Evolutionary conservation across 2,329 filamentous ascomycete species (phyloP).

Genomic region (Aspergillus clavatus): DNA sequence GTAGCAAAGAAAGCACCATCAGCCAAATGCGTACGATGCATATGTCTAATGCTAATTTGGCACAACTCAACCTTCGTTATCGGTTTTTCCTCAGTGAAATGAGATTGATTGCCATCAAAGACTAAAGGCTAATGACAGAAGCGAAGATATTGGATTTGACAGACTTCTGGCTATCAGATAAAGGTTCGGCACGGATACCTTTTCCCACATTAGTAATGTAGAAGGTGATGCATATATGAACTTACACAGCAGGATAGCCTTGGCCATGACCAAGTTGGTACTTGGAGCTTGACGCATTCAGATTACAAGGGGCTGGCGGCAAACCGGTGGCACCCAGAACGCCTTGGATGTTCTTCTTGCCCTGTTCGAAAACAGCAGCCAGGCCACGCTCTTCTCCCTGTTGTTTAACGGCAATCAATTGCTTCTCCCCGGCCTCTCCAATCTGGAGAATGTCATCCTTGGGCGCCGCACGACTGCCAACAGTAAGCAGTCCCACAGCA

Average conservation of each 20-base stretch:
- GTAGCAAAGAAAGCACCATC: not conserved
- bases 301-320: slow-evolving; percentile 79
- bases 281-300: slow-evolving; percentile 49
- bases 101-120: too few relatives aligned
- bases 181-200: slow-evolving; percentile 47
- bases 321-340: slow-evolving; percentile 72
- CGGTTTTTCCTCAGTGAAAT: not conserved
- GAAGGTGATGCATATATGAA: slow-evolving; percentile 23
- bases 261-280: slow-evolving; percentile 63
- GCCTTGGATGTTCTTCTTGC: slow-evolving; percentile 49
- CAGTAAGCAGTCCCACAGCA: slow-evolving; percentile 74
- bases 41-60: too few relatives aligned
- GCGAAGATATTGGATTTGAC: slow-evolving; percentile 4
- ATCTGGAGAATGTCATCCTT: slow-evolving; percentile 73
- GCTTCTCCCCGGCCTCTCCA: slow-evolving; percentile 65
- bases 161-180: slow-evolving; percentile 27
- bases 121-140: too few relatives aligned
- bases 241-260: slow-evolving; percentile 66
- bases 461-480: slow-evolving; percentile 75
- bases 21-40: not conserved
- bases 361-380: slow-evolving; percentile 67
- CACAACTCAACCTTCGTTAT: not conserved
- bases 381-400: slow-evolving; percentile 68
- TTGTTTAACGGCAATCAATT: slow-evolving; percentile 71
- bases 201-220: slow-evolving; percentile 22